These are phyloP conservation scores for Rhynchosporium graminicola DNA, from an alignment of 2,329 filamentous ascomycete genomes.

Conservation along the genomic window DNA sequence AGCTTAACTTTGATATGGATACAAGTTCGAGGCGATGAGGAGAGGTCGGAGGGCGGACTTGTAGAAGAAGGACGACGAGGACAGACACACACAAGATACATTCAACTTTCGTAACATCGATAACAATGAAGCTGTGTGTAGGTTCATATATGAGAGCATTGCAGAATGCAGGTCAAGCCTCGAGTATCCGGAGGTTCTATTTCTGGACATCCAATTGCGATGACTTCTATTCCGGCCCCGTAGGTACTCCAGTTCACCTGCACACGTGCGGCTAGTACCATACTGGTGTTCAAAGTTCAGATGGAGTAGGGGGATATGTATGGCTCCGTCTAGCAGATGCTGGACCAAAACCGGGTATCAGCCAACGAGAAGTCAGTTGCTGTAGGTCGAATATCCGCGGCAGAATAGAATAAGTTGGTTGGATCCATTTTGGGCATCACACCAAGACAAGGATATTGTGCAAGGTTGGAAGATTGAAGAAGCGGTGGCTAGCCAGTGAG, in stretches of 20 bases:
- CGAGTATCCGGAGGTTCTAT: slow-evolving; percentile 47
- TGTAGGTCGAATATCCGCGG: slow-evolving; percentile 17
- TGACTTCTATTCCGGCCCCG: slow-evolving; percentile 45
- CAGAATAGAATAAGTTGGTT: slow-evolving; percentile 21
- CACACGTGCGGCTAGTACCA: slow-evolving; percentile 38
- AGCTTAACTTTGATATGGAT: slow-evolving; percentile 39
- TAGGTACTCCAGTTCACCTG: slow-evolving; percentile 31
- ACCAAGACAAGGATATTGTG: slow-evolving; percentile 26
- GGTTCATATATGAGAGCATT: slow-evolving; percentile 37
- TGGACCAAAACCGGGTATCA: slow-evolving; percentile 22
- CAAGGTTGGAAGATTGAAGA: slow-evolving; percentile 26
- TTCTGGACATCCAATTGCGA: slow-evolving; percentile 41
- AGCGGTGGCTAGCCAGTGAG: slow-evolving; percentile 31
- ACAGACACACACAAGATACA: slow-evolving; percentile 33
- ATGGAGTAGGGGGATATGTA: slow-evolving; percentile 22
- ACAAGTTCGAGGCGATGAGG: slow-evolving; percentile 38
- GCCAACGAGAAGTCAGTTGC: slow-evolving; percentile 18
- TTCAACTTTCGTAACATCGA: slow-evolving; percentile 33
- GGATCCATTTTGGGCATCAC: slow-evolving; percentile 27
- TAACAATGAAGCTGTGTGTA: slow-evolving; percentile 30
- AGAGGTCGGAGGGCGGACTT: slow-evolving; percentile 24
- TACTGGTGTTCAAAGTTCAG: slow-evolving; percentile 28
- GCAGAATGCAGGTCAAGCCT: slow-evolving; percentile 30
- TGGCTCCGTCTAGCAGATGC: slow-evolving; percentile 23
- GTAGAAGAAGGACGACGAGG: slow-evolving; percentile 28